Percentiles rank a stretch among this genome's conserved stretches.
phyloP scores from a whole-genome alignment of 164 flowering plant species.

The Taxillus chinensis region DNA sequence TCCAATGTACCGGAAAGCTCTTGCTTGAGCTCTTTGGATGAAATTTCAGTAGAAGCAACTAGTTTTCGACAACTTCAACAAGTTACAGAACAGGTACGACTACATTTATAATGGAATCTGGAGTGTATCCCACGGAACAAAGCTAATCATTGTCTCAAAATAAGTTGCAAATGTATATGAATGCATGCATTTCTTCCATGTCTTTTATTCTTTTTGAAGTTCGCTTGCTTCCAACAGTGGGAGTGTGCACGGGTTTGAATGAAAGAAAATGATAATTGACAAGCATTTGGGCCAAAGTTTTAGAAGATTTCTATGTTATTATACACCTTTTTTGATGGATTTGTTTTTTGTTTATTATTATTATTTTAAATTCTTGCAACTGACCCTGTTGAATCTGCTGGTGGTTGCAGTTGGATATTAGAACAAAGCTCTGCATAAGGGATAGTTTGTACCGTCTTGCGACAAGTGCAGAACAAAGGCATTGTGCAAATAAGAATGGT shows the following conservation, averaged over 20 bases:
- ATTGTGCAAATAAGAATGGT: slow-evolving; percentile 17
- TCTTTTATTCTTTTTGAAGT: too few species aligned
- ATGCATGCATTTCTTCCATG: background rate
- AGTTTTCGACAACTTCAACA: slow-evolving; percentile 78
- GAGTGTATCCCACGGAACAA: background rate
- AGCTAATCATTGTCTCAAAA: too few species aligned
- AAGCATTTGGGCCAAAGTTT: too few species aligned
- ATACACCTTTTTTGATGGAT: background rate
- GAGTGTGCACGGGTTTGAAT: too few species aligned
- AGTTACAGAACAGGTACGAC: slow-evolving; percentile 62
- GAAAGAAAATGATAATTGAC: too few species aligned
- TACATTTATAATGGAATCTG: background rate
- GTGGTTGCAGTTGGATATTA: slow-evolving; percentile 59
- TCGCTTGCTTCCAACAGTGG: too few species aligned
- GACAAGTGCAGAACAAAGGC: slow-evolving; percentile 77
- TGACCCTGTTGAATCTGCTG: slow-evolving; percentile 7
- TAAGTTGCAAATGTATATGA: slow-evolving; percentile 4
- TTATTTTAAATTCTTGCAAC: background rate
- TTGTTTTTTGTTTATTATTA: too few species aligned
- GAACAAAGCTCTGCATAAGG: slow-evolving; percentile 75
- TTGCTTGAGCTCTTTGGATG: slow-evolving; percentile 47
- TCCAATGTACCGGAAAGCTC: slow-evolving; percentile 46
- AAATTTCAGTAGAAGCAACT: slow-evolving; percentile 51
- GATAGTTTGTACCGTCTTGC: slow-evolving; percentile 91
- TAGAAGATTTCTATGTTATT: too few species aligned